Base-by-base conservation (phyloP, 176 grass and related monocot species). In the Eragrostis curvula region DNA sequence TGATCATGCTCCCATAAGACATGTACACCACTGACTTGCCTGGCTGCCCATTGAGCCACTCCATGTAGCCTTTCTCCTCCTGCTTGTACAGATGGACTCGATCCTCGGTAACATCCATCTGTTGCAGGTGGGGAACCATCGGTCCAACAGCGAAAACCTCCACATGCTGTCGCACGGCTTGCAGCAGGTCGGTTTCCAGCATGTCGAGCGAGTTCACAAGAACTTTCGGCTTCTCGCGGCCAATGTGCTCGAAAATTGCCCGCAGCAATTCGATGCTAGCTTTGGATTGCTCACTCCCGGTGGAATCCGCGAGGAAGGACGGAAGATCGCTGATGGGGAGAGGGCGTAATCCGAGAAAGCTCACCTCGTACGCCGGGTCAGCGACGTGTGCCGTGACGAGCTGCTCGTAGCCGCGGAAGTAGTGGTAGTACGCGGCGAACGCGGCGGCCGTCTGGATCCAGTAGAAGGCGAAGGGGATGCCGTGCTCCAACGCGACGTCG, bases 311-410 rank as follows among this genome's bases (percentile, higher is more conserved):
- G 58, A 93, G 61, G 29, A 90, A 79, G 3, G 48, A 82, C 20
- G 88, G 91, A 5, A 93, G 20, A 57, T 88, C 78, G 8, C 76
- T 52, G 24, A 90, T 66, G 15, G 30, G 57, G 30, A 93, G 73
- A 3, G 68, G 61, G 0, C 51, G 78, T 2, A 90, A 27, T 15
- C 84, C 78, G 2, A 84, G 91, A 24, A 93, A 23, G 7, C 55
- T 40, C 21, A 87, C 70, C 32, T 49, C 36, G 44, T 49, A 39
- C 39, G 24, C 32, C 1, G 70, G 66, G 16, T 88, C 78, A 2
- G 9, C 61, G 18, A 53, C 40, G 25, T 71, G 65, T 5, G 39
- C 25, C 13, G 73, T 27, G 30, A 90, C 47, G 52, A 81, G 15
- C n/a, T 66, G 6, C 52, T 73, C 66, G 56, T 30, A 12, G 7